phyloP scores from a whole-genome alignment of 2,329 filamentous ascomycete genomes.

The Nigrograna mackinnonii region DNA sequence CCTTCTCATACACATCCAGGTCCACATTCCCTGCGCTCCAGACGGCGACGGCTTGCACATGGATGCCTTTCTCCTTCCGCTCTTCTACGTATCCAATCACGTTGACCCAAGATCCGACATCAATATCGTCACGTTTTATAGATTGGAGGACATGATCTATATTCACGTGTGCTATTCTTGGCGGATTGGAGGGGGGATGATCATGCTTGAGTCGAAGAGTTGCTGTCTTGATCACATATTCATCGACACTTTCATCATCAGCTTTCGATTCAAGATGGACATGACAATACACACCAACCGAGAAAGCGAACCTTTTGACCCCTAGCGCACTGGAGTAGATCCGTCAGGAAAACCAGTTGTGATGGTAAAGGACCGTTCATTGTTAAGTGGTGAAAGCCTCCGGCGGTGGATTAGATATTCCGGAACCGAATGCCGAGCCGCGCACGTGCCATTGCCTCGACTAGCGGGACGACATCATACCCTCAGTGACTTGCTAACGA shows the following conservation, averaged over 20 bases:
- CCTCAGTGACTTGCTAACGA: conserved; percentile 18
- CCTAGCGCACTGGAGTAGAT: conserved; percentile 49
- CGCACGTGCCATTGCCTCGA: conserved; percentile 18
- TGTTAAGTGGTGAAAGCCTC: conserved; percentile 2
- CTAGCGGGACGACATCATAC: conserved; percentile 25
- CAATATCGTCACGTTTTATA: conserved; percentile 65
- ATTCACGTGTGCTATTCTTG: conserved; percentile 65
- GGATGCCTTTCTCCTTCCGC: conserved; percentile 31
- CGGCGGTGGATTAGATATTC: conserved; percentile 3
- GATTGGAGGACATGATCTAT: conserved; percentile 71
- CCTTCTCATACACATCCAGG: conserved; percentile 70
- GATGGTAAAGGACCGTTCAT: conserved; percentile 62
- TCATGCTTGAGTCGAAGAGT: conserved; percentile 70
- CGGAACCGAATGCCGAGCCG: conserved; percentile 7
- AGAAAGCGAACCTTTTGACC: conserved; percentile 90
- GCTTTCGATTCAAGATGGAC: conserved; percentile 11
- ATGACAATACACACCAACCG: conserved; percentile 71
- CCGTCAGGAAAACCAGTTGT: conserved; percentile 52
- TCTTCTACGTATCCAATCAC: conserved; percentile 74
- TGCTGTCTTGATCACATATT: conserved; percentile 61
- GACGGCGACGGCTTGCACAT: conserved; percentile 74
- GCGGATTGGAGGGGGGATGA: conserved; percentile 51
- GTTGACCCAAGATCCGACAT: conserved; percentile 85
- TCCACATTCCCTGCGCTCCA: conserved; percentile 78
- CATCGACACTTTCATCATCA: conserved; percentile 51